Conservation (phyloP, 768 basidiomycete genomes). For the Nidularia pulvinata region DNA sequence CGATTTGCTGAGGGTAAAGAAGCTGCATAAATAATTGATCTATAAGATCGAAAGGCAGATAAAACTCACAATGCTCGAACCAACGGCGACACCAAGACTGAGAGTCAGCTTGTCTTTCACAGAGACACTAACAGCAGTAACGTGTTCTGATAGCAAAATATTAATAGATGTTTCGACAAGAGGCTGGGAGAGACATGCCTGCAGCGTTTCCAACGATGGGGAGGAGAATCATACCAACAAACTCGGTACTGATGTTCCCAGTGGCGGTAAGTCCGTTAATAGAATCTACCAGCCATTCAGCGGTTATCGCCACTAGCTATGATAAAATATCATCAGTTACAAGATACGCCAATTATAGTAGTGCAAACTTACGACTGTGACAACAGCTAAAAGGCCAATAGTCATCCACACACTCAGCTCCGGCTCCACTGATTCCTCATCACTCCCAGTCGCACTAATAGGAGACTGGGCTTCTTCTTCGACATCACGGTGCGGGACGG, state of each 20-base stretch:
- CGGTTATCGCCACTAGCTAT: constrained; percentile 61
- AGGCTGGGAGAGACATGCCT: constrained; percentile 30
- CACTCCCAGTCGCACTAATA: constrained; percentile 17
- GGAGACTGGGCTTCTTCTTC: not conserved
- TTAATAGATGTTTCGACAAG: constrained; percentile 1
- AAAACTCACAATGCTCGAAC: constrained; percentile 73
- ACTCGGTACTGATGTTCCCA: constrained; percentile 69
- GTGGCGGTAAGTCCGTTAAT: constrained; percentile 69
- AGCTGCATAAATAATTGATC: not conserved
- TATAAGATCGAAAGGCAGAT: not conserved
- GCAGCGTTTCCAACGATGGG: constrained; percentile 94
- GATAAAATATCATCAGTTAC: constrained; percentile 15
- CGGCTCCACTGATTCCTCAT: constrained; percentile 48
- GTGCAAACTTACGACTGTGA: constrained; percentile 62
- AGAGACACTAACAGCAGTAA: constrained; percentile 89
- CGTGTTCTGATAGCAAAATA: constrained; percentile 56
- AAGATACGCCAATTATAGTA: not conserved
- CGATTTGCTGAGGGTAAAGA: constrained; percentile 61
- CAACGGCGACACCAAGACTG: constrained; percentile 88
- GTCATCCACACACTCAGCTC: constrained; percentile 55
- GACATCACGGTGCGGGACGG: not conserved
- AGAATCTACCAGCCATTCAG: constrained; percentile 78
- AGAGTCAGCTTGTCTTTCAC: constrained; percentile 89
- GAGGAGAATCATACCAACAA: constrained; percentile 82
- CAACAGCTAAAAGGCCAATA: constrained; percentile 48